These are phyloP conservation scores for Acacia melanoxylon DNA, from an alignment of 306 rosid species.

Conservation along the genomic window DNA sequence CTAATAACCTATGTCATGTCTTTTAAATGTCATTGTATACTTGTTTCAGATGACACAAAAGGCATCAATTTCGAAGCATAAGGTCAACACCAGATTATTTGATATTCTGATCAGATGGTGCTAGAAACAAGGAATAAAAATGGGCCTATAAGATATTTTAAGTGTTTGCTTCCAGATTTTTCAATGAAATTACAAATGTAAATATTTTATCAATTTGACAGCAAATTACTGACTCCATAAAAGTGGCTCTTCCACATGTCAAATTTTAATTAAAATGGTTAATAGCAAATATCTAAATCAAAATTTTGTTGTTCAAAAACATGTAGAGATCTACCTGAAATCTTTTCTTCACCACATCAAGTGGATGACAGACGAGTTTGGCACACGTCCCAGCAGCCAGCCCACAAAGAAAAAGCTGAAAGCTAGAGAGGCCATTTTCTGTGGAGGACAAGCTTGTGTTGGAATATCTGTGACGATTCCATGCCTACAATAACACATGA, in stretches of 20 bases:
- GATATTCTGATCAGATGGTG: neutral
- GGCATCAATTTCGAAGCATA: neutral
- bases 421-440: conserved; percentile 59
- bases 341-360: conserved; percentile 96
- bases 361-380: conserved; percentile 96
- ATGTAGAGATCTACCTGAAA: conserved; percentile 66
- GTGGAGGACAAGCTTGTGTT: conserved; percentile 26
- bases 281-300: neutral
- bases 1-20: neutral
- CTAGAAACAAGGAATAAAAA: neutral
- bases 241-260: neutral
- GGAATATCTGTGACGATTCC: conserved; percentile 52
- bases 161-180: neutral
- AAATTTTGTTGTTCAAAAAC: neutral
- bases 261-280: neutral
- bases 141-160: neutral
- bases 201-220: neutral
- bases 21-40: conserved; percentile 25
- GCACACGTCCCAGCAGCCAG: conserved; percentile 95
- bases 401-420: conserved; percentile 86
- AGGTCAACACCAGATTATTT: neutral
- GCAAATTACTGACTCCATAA: neutral
- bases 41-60: conserved; percentile 11
- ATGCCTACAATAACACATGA: conserved; percentile 49
- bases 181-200: neutral